Evolutionary conservation across 2,329 filamentous ascomycete genomes (phyloP).

Genomic region (Xylaria sp.): DNA sequence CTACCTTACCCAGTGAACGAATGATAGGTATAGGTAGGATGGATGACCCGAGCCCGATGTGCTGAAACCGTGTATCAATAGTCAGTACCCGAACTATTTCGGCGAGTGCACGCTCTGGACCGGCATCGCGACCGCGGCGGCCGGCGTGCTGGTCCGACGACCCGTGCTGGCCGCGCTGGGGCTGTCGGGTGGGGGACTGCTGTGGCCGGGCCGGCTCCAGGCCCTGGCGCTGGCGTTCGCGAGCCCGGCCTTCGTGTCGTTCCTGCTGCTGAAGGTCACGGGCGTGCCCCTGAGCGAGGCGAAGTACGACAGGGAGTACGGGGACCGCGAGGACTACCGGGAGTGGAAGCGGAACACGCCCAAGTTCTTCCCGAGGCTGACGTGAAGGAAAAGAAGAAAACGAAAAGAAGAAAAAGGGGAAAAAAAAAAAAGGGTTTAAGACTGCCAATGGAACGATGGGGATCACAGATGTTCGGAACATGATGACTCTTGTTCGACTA

Average conservation of each 20-base stretch:
- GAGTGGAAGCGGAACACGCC: constrained; percentile 70
- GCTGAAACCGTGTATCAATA: constrained; percentile 39
- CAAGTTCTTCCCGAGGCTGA: constrained; percentile 65
- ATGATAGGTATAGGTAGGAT: neutral
- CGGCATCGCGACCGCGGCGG: constrained; percentile 63
- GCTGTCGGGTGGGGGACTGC: constrained; percentile 48
- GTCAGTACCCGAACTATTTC: constrained; percentile 69
- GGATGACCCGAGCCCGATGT: neutral
- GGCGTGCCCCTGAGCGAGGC: constrained; percentile 68
- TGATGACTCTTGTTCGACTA: neutral
- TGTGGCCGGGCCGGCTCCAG: constrained; percentile 32
- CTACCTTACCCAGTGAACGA: too few species aligned
- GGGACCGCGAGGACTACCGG: constrained; percentile 65
- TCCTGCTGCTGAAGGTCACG: constrained; percentile 64
- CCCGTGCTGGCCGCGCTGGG: constrained; percentile 62
- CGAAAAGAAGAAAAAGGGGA: too few species aligned
- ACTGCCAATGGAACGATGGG: neutral
- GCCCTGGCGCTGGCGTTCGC: constrained; percentile 52
- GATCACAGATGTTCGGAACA: neutral
- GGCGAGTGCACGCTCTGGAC: constrained; percentile 72
- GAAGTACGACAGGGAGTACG: constrained; percentile 69
- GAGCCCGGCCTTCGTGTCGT: constrained; percentile 66
- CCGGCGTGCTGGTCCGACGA: constrained; percentile 56
- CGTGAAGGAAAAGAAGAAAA: constrained; percentile 23
- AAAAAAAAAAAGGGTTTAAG: too few species aligned